Percentiles rank a stretch among this genome's conserved stretches.
phyloP scores from a whole-genome alignment of 1,284 basidiomycete genomes.

The Phenoliferia sp. region DNA sequence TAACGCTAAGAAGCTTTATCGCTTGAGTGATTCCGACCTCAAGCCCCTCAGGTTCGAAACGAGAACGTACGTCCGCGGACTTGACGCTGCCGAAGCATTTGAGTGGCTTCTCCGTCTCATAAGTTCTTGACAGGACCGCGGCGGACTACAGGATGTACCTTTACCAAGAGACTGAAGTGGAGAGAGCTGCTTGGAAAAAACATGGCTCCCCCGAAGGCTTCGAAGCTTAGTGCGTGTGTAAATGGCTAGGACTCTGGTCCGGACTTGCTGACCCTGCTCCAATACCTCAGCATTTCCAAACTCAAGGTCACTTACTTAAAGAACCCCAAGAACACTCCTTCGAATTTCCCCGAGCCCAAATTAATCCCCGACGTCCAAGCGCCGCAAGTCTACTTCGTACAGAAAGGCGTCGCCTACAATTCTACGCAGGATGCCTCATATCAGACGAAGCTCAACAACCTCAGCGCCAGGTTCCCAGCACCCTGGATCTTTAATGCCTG shows the following conservation, averaged over 20 bases:
- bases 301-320: neutral
- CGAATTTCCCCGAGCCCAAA: neutral
- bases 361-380: neutral
- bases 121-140: neutral
- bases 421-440: neutral
- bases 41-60: neutral
- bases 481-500: neutral
- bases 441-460: neutral
- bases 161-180: neutral
- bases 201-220: neutral
- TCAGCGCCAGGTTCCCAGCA: neutral
- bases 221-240: neutral
- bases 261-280: neutral
- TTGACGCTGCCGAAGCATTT: neutral
- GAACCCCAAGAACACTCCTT: neutral
- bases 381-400: neutral
- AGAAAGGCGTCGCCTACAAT: too few relatives aligned
- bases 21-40: neutral
- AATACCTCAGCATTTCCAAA: neutral
- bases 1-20: neutral
- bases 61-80: neutral
- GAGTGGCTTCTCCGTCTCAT: neutral
- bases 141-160: neutral
- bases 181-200: neutral
- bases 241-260: neutral